Conservation (phyloP, 2,329 filamentous ascomycete genomes). For the Podosphaera fusca region DNA sequence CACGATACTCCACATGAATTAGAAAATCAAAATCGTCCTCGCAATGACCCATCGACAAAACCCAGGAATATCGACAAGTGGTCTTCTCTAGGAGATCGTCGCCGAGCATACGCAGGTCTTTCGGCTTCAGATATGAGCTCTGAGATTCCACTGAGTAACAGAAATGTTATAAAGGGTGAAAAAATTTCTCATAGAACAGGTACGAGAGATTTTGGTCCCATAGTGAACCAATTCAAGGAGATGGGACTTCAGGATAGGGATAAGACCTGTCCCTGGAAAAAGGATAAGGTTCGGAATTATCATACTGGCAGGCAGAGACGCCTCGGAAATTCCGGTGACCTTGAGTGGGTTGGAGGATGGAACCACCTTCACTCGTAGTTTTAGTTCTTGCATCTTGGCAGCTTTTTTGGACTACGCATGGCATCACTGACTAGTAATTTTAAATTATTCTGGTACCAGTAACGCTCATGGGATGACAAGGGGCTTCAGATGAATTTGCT, state of each 20-base stretch:
- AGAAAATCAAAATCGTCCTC: conserved; percentile 18
- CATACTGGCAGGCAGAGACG: conserved; percentile 34
- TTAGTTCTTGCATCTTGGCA: conserved; percentile 6
- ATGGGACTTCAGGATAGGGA: conserved; percentile 17
- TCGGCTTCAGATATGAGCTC: conserved; percentile 18
- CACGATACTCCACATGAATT: conserved; percentile 32
- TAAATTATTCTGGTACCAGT: neutral
- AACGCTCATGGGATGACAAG: conserved; percentile 2
- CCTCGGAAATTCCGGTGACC: conserved; percentile 38
- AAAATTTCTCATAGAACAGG: conserved; percentile 26
- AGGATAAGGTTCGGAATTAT: conserved; percentile 24
- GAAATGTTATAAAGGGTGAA: conserved; percentile 21
- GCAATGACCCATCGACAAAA: conserved; percentile 45
- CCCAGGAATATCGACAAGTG: conserved; percentile 56
- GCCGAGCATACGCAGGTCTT: conserved; percentile 39
- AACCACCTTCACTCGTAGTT: conserved; percentile 37
- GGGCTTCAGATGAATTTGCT: conserved; percentile 5
- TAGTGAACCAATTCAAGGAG: conserved; percentile 16
- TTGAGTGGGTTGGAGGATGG: conserved; percentile 93
- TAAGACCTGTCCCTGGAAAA: conserved; percentile 26
- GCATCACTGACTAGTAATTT: neutral
- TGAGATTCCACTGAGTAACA: conserved; percentile 25
- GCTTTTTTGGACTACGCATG: neutral
- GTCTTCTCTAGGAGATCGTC: conserved; percentile 65
- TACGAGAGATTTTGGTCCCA: conserved; percentile 15